phyloP scores from a whole-genome alignment of 768 basidiomycete genomes.

The Rhizopogon vinicolor region DNA sequence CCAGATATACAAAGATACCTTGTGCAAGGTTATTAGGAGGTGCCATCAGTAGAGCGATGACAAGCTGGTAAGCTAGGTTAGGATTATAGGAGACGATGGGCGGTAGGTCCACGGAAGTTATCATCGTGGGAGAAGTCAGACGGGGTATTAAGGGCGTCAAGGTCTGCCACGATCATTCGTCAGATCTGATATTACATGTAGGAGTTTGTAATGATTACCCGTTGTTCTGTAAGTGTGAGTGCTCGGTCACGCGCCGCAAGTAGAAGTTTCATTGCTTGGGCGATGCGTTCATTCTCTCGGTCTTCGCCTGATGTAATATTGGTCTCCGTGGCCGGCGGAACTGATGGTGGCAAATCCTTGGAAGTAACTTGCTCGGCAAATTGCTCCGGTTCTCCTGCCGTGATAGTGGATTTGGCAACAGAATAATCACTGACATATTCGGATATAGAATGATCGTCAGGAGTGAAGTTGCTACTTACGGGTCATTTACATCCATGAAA shows the following conservation, averaged over 20 bases:
- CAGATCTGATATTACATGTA: not conserved
- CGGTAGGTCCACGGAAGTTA: conserved; percentile 65
- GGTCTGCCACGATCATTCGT: conserved; percentile 29
- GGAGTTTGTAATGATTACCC: conserved; percentile 32
- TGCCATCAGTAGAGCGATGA: conserved; percentile 51
- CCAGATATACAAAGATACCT: conserved; percentile 49
- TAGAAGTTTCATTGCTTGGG: conserved; percentile 63
- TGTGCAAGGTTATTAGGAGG: conserved; percentile 22
- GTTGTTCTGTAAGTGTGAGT: conserved; percentile 71
- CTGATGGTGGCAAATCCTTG: not conserved
- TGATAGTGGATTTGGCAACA: conserved; percentile 5
- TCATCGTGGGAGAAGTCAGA: conserved; percentile 42
- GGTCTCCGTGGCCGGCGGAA: conserved; percentile 3
- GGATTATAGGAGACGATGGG: conserved; percentile 67
- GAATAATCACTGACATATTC: conserved; percentile 11
- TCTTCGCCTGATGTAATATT: conserved; percentile 47
- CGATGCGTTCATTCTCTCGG: conserved; percentile 49
- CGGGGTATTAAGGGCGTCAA: conserved; percentile 46
- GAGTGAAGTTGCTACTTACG: conserved; percentile 28
- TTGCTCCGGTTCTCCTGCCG: conserved; percentile 1
- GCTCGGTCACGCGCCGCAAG: conserved; percentile 68
- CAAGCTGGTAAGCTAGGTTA: conserved; percentile 61
- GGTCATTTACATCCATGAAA: conserved; percentile 43
- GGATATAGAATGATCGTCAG: conserved; percentile 12
- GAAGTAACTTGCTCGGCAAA: conserved; percentile 4